Conservation (phyloP, 2,329 filamentous ascomycete species). For the Colletotrichum truncatum region DNA sequence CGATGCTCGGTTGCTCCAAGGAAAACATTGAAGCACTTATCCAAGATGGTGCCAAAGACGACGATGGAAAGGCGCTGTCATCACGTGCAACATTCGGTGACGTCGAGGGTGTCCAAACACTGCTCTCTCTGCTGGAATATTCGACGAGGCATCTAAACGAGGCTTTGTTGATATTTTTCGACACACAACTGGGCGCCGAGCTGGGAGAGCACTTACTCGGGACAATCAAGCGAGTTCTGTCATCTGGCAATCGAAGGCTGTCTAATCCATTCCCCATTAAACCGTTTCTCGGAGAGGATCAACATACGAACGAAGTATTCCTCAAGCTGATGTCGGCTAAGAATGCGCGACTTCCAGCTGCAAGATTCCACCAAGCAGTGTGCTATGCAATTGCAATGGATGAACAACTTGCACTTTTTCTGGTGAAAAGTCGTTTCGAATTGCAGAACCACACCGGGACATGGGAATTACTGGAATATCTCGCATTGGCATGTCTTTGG, state of each 20-base stretch:
- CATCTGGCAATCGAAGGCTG: background rate
- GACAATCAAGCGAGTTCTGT: background rate
- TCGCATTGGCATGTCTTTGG: background rate
- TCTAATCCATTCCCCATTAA: background rate
- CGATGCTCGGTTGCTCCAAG: background rate
- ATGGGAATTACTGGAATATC: background rate
- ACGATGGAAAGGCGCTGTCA: background rate
- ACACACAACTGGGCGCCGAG: background rate
- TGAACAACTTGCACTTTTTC: background rate
- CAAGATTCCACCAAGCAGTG: background rate
- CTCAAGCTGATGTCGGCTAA: background rate
- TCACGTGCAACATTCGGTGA: background rate
- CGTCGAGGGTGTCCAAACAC: background rate
- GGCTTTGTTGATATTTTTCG: background rate
- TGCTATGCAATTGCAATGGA: slow-evolving; percentile 7
- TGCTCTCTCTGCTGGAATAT: background rate
- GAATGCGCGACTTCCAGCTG: background rate
- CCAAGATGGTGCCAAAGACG: background rate
- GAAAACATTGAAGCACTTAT: background rate
- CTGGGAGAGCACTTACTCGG: background rate
- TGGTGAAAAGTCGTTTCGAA: background rate
- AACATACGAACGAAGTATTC: background rate
- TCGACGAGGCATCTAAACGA: background rate
- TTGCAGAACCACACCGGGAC: background rate
- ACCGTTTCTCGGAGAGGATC: background rate